phyloP scores from a whole-genome alignment of 768 basidiomycete genomes.

The Saitozyma sp. region DNA sequence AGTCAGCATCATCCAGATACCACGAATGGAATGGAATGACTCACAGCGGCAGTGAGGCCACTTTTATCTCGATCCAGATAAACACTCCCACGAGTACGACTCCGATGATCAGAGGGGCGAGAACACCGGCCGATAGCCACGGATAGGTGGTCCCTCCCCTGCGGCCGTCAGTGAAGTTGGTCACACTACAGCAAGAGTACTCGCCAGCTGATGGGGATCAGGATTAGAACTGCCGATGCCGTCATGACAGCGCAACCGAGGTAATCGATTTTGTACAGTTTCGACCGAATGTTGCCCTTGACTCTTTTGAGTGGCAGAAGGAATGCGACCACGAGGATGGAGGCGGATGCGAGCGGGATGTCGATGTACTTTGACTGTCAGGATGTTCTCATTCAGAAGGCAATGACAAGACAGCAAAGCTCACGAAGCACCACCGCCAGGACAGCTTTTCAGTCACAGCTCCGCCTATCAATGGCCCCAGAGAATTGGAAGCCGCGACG shows the following conservation, averaged over 20 bases:
- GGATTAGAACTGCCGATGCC: constrained; percentile 62
- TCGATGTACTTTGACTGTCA: constrained; percentile 59
- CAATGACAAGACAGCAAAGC: too few relatives aligned
- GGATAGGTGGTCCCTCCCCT: constrained; percentile 70
- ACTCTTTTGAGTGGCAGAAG: constrained; percentile 71
- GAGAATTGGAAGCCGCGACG: constrained; percentile 63
- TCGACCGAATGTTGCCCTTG: constrained; percentile 63
- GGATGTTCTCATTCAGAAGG: too few relatives aligned
- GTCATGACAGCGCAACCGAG: constrained; percentile 64
- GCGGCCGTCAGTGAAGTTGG: too few relatives aligned
- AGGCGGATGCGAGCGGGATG: constrained; percentile 63
- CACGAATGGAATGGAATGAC: too few relatives aligned
- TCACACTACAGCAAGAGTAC: too few relatives aligned
- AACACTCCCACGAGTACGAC: constrained; percentile 61
- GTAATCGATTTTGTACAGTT: constrained; percentile 68
- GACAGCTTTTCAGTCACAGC: constrained; percentile 59
- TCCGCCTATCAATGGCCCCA: constrained; percentile 69
- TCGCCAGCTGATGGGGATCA: constrained; percentile 68
- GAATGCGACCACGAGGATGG: constrained; percentile 62
- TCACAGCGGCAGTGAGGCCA: constrained; percentile 63
- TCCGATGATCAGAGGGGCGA: constrained; percentile 63
- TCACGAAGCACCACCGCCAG: neutral
- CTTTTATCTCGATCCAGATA: constrained; percentile 70
- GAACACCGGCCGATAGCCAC: constrained; percentile 67
- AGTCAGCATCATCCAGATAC: too few relatives aligned